Evolutionary conservation across 225 moss, liverwort and hornwort genomes (phyloP).

Genomic region (Ulota crispa): DNA sequence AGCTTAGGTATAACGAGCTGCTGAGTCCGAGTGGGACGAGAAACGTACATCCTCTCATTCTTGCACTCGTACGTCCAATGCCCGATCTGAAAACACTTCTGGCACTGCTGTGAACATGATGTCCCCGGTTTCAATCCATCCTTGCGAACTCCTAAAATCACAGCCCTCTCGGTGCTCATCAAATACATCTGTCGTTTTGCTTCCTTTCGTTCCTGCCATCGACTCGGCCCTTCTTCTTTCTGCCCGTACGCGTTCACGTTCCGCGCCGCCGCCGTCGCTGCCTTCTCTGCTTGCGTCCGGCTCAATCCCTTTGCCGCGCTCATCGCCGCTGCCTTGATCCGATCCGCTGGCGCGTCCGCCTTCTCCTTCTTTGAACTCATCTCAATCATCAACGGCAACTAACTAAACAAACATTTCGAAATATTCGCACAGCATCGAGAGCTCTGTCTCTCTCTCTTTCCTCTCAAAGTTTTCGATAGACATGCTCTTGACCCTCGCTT

Average conservation of each 20-base stretch:
- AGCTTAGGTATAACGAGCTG: conserved; percentile 50
- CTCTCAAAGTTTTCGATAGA: too few relatives aligned
- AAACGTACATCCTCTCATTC: conserved; percentile 68
- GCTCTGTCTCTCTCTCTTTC: not conserved
- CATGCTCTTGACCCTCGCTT: not conserved
- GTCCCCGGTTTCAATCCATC: conserved; percentile 30
- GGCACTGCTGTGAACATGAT: conserved; percentile 51
- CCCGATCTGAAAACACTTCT: conserved; percentile 70
- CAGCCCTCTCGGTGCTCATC: conserved; percentile 87
- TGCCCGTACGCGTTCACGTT: conserved; percentile 94
- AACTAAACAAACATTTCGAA: not conserved
- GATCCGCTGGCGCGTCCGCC: conserved; percentile 24
- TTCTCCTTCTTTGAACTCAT: conserved; percentile 51
- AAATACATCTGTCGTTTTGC: conserved; percentile 92
- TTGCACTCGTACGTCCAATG: conserved; percentile 93
- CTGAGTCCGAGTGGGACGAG: conserved; percentile 59
- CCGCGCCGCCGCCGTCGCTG: conserved; percentile 36
- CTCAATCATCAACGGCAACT: not conserved
- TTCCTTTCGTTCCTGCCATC: conserved; percentile 93
- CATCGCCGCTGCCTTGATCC: conserved; percentile 62
- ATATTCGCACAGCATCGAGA: not conserved
- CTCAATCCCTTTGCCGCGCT: conserved; percentile 61
- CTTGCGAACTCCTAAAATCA: conserved; percentile 78
- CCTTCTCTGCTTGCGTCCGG: conserved; percentile 58
- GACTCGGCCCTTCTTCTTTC: conserved; percentile 85